Conservation (phyloP, 2,329 filamentous ascomycete genomes). For the Fusarium neocosmosporiellum region DNA sequence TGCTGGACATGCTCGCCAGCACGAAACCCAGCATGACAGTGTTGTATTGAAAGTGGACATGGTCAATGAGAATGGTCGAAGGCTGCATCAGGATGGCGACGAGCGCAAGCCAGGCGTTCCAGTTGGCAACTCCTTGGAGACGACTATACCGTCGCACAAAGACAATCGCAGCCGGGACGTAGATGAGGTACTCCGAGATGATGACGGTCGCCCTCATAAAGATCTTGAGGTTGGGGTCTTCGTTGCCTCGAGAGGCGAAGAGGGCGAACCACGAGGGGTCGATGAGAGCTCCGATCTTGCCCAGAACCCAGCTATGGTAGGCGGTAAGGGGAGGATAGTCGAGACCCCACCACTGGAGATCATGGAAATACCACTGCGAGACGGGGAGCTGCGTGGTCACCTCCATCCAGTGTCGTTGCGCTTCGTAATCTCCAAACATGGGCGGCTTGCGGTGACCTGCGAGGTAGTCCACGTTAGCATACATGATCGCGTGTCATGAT, state of each 20-base stretch:
- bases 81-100: constrained; percentile 94
- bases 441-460: constrained; percentile 83
- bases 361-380: constrained; percentile 98
- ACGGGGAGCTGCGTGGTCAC: constrained; percentile 88
- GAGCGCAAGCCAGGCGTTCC: constrained; percentile 86
- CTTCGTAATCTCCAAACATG: constrained; percentile 97
- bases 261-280: constrained; percentile 90
- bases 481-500: constrained; percentile 8
- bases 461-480: constrained; percentile 22
- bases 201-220: constrained; percentile 96
- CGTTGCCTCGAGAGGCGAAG: constrained; percentile 81
- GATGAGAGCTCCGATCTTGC: constrained; percentile 83
- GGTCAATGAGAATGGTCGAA: constrained; percentile 89
- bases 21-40: constrained; percentile 97
- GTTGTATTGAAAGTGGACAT: constrained; percentile 98
- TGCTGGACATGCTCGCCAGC: constrained; percentile 86
- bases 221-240: constrained; percentile 84
- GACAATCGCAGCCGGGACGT: constrained; percentile 85
- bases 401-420: constrained; percentile 99
- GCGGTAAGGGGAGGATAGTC: constrained; percentile 98
- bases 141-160: constrained; percentile 86
- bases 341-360: constrained; percentile 96
- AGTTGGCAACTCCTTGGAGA: constrained; percentile 79
- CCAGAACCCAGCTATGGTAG: constrained; percentile 97
- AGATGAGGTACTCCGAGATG: constrained; percentile 89